Conservation (phyloP, 75 land plant species). For the Pseudotsuga menziesii region DNA sequence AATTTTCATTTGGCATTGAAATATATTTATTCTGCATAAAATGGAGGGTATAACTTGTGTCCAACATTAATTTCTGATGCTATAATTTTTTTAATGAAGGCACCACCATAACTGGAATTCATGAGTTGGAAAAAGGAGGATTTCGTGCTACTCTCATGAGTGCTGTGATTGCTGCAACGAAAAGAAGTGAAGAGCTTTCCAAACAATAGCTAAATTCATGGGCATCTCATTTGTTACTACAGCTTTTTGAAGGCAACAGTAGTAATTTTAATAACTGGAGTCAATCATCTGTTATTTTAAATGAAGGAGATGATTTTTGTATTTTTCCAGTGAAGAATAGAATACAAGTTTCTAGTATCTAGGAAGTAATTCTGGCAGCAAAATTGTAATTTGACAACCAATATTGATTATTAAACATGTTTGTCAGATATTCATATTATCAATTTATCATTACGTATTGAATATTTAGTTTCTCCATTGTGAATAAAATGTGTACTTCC, state of each 20-base stretch:
- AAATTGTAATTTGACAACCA: not conserved
- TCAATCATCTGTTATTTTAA: not conserved
- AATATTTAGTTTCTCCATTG: not conserved
- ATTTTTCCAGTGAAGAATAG: not conserved
- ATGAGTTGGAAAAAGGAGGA: conserved; percentile 74
- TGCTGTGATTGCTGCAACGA: conserved; percentile 84
- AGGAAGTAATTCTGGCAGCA: not conserved
- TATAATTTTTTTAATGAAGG: conserved; percentile 27
- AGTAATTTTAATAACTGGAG: not conserved
- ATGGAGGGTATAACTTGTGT: not conserved
- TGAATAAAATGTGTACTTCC: not conserved
- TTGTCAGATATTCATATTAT: not conserved
- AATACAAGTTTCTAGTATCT: not conserved
- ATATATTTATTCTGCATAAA: not conserved
- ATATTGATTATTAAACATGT: not conserved
- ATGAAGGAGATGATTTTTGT: not conserved
- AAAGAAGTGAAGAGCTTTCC: conserved; percentile 75
- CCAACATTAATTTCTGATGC: not conserved
- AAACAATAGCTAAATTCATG: not conserved
- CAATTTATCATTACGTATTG: not conserved
- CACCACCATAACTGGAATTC: conserved; percentile 91
- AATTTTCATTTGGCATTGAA: not conserved
- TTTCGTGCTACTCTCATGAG: conserved; percentile 76
- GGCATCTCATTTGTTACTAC: not conserved
- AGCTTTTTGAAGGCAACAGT: not conserved